Percentiles rank a stretch among this genome's conserved stretches.
Evolutionary conservation across 2,329 filamentous ascomycete genomes (phyloP).

Genomic region (Calonectria crousiana): DNA sequence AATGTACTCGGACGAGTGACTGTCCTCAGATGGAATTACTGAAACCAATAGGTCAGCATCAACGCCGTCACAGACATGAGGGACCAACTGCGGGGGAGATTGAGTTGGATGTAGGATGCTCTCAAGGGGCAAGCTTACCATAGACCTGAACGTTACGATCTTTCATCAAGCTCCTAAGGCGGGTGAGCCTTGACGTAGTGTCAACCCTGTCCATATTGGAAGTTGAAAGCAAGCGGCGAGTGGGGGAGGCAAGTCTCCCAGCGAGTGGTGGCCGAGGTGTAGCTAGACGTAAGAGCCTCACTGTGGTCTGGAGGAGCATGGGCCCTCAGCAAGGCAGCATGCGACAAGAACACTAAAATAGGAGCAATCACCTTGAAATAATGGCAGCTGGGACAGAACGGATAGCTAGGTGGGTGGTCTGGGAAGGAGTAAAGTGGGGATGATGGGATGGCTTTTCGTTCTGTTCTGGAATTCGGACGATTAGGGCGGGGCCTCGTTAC

Average conservation of each 20-base stretch:
- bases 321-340: constrained; percentile 33
- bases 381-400: background rate
- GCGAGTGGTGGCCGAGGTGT: constrained; percentile 30
- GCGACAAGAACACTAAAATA: constrained; percentile 27
- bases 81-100: background rate
- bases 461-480: constrained; percentile 5
- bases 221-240: constrained; percentile 35
- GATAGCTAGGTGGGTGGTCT: background rate
- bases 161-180: constrained; percentile 88
- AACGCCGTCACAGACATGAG: constrained; percentile 9
- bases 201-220: constrained; percentile 66
- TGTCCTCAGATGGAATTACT: constrained; percentile 98
- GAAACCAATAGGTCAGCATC: constrained; percentile 30
- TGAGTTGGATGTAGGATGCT: background rate
- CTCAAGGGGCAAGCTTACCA: constrained; percentile 68
- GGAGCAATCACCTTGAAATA: constrained; percentile 23
- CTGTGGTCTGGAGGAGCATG: constrained; percentile 42
- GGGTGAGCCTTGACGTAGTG: constrained; percentile 80
- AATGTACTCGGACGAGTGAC: constrained; percentile 98
- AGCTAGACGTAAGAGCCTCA: constrained; percentile 36
- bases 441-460: background rate
- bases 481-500: background rate
- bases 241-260: constrained; percentile 20
- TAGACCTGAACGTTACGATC: constrained; percentile 91
- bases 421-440: background rate